Conservation (phyloP, 768 basidiomycete genomes). For the Lentinula sp. region DNA sequence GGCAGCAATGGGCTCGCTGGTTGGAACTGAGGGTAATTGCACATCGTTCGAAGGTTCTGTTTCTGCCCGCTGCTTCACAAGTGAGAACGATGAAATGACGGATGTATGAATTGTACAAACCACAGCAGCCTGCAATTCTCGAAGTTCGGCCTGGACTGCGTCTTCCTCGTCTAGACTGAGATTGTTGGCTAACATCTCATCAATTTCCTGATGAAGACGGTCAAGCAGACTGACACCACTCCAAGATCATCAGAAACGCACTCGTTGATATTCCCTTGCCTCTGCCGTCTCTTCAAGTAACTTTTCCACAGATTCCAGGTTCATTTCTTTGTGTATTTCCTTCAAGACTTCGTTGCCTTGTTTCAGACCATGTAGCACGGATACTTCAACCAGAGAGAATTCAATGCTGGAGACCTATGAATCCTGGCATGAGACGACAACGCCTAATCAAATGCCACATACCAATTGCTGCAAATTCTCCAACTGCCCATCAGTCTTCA, state of each 20-base stretch:
- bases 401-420: conserved; percentile 91
- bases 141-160: conserved; percentile 81
- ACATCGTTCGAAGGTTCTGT: conserved; percentile 21
- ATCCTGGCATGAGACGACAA: background rate
- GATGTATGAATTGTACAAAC: conserved; percentile 28
- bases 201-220: conserved; percentile 74
- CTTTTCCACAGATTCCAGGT: conserved; percentile 87
- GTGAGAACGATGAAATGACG: conserved; percentile 4
- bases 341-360: conserved; percentile 92
- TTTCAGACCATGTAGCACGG: conserved; percentile 86
- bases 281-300: conserved; percentile 90
- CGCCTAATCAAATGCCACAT: conserved; percentile 16
- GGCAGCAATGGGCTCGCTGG: conserved; percentile 28
- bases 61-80: conserved; percentile 22
- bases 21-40: conserved; percentile 51
- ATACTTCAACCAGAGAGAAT: conserved; percentile 90
- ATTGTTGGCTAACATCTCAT: conserved; percentile 76
- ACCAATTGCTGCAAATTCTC: conserved; percentile 88
- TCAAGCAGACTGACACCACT: background rate
- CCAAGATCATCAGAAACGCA: conserved; percentile 20
- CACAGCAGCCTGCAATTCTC: conserved; percentile 55
- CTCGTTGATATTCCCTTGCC: conserved; percentile 87
- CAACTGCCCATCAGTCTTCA: conserved; percentile 86
- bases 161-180: conserved; percentile 91
- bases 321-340: conserved; percentile 93